These are phyloP conservation scores for Hericium rajendrae DNA, from an alignment of 768 basidiomycete species.

Conservation along the genomic window DNA sequence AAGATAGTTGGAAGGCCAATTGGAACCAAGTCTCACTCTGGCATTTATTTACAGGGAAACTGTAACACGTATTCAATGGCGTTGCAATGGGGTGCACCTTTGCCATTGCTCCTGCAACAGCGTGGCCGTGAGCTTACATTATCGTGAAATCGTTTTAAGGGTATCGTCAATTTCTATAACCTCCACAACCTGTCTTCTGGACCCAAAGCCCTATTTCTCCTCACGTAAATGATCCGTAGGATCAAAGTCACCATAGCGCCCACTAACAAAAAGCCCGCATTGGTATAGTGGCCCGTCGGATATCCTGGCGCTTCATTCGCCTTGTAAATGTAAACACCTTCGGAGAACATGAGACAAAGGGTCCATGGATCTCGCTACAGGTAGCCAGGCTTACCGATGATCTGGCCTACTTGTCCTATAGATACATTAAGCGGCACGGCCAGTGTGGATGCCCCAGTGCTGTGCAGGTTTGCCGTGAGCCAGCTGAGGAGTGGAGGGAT, in stretches of 20 bases:
- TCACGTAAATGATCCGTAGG: background rate
- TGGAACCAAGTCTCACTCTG: background rate
- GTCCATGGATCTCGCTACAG: background rate
- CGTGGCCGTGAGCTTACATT: too few species aligned
- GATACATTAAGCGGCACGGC: conserved; percentile 25
- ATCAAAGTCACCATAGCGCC: background rate
- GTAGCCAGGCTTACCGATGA: conserved; percentile 17
- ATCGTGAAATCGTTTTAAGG: too few species aligned
- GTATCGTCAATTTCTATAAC: background rate
- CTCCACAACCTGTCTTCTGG: background rate
- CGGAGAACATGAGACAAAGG: background rate
- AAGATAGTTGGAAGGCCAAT: background rate
- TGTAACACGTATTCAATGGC: too few species aligned
- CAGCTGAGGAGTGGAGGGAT: conserved; percentile 27
- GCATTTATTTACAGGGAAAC: background rate
- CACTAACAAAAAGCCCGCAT: conserved; percentile 9
- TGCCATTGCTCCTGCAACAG: too few species aligned
- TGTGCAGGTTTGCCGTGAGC: conserved; percentile 25
- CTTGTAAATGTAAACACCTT: conserved; percentile 22
- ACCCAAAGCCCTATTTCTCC: background rate
- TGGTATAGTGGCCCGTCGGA: conserved; percentile 27
- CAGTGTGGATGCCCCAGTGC: conserved; percentile 23
- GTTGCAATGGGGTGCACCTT: too few species aligned
- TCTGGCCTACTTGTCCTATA: conserved; percentile 27
- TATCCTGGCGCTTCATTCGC: conserved; percentile 22